Evolutionary conservation across 2,329 filamentous ascomycete genomes (phyloP).

Genomic region (Fusarium sp.): DNA sequence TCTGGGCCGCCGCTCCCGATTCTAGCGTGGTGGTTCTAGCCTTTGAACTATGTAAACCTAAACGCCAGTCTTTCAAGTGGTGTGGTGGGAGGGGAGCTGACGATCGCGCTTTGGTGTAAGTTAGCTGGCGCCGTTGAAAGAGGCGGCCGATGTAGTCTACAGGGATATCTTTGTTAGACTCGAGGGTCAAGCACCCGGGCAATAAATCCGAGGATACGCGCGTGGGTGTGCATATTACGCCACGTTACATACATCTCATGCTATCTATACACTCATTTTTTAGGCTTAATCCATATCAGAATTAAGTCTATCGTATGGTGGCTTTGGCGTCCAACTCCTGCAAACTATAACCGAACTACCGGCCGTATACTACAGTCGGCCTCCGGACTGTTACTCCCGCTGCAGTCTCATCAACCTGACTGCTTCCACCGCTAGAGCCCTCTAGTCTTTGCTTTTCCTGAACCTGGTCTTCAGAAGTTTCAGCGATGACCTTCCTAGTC

Average conservation of each 20-base stretch:
- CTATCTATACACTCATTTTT: not conserved
- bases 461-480: constrained; percentile 1
- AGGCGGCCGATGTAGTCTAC: not conserved
- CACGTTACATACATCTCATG: not conserved
- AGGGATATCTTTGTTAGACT: not conserved
- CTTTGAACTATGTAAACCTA: constrained; percentile 9
- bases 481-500: constrained; percentile 34
- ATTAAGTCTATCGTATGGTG: not conserved
- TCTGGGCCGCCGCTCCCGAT: constrained; percentile 10
- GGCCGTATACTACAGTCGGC: constrained; percentile 12
- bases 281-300: not conserved
- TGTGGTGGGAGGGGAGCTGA: not conserved
- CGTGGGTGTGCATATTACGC: not conserved
- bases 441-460: constrained; percentile 2
- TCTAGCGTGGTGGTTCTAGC: constrained; percentile 1
- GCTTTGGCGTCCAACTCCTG: not conserved
- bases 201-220: not conserved
- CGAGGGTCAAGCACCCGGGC: no score
- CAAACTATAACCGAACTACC: not conserved
- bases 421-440: not conserved
- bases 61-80: constrained; percentile 5
- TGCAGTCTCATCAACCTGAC: not conserved
- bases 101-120: not conserved
- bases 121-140: not conserved
- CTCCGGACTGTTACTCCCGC: not conserved